Evolutionary conservation across 2,329 filamentous ascomycete species (phyloP), one percentile per base, ranked within the genome.

Genomic region (Diaporthe citriasiana): DNA sequence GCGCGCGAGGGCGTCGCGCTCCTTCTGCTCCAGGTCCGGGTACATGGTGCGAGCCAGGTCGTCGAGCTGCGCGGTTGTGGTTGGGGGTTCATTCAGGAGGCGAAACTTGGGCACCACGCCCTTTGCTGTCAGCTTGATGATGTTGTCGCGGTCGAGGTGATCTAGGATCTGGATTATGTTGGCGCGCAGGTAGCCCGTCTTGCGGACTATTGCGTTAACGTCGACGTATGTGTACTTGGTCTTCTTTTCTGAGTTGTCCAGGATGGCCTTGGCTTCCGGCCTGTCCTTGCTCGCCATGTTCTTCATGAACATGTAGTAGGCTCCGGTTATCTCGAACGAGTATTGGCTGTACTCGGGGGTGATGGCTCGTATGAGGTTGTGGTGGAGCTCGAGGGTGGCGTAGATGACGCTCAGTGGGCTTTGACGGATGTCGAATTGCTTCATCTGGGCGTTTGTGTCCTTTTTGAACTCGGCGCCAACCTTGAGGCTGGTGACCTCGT

Each of bases 361-460:
- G 25, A 85, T 87, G 22, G 87, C 89, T 30, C 90, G 85, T 40
- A 92, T 83, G 0, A 92, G 82, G 0, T 83, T 83, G 74, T 90
- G 91, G 3, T 86, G 87, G 6, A 92, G 82, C 78, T 93, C 91
- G 1, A 93, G 82, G n/a, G 89, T 86, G 0, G 90, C 89, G 69
- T 91, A 90, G 22, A 92, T 85, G 68, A 89, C 87, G 51, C 82
- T 82, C 8, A 92, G 81, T 0, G 87, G 84, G 3, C 81, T 87
- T 1, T 81, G 75, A 27, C 87, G 85, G 72, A 92, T 89, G 76
- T 92, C 90, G 72, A 86, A 88, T 0, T 87, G 83, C 33, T 81
- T 84, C 3, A 83, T 82, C 57, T 91, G 86, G 0, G 82, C 77
- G 15, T 84, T 81, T 17, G 87, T 83, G 45, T 82, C 87, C 4